Conservation (phyloP, 148 eudicot genomes). For the Chenopodium suecicum region DNA sequence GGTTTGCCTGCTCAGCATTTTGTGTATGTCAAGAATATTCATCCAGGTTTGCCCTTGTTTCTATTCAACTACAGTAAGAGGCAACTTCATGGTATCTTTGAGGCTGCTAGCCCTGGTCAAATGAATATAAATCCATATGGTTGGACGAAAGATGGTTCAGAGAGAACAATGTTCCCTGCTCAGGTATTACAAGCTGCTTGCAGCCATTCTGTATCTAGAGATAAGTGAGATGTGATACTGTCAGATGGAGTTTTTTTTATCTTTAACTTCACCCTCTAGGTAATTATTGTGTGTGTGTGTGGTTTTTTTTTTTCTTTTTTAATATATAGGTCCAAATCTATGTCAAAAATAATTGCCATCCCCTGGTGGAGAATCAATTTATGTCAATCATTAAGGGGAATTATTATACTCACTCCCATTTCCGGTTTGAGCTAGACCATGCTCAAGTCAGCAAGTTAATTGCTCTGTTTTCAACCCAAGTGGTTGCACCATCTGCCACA, state of each 20-base stretch:
- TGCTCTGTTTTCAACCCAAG: conserved; percentile 44
- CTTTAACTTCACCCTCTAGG: neutral
- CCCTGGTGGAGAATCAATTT: conserved; percentile 62
- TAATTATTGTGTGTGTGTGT: neutral
- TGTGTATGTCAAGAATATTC: conserved; percentile 56
- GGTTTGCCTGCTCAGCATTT: conserved; percentile 69
- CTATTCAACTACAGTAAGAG: conserved; percentile 69
- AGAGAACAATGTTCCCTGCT: conserved; percentile 66
- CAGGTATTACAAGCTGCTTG: conserved; percentile 50
- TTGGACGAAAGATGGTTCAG: conserved; percentile 64
- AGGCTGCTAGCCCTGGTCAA: conserved; percentile 76
- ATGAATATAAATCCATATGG: conserved; percentile 70
- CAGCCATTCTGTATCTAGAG: conserved; percentile 1
- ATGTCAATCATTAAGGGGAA: conserved; percentile 55
- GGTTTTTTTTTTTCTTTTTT: neutral
- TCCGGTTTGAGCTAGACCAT: conserved; percentile 81
- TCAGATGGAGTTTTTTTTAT: neutral
- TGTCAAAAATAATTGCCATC: conserved; percentile 43
- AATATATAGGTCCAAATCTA: conserved; percentile 55
- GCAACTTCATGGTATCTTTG: conserved; percentile 72
- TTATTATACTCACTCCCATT: conserved; percentile 47
- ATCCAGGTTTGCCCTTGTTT: conserved; percentile 73
- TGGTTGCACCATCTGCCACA: conserved; percentile 41
- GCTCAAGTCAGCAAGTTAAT: conserved; percentile 56
- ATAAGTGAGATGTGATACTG: neutral